Conservation (phyloP, 2,329 filamentous ascomycete species). For the Rachicladosporium sp. region DNA sequence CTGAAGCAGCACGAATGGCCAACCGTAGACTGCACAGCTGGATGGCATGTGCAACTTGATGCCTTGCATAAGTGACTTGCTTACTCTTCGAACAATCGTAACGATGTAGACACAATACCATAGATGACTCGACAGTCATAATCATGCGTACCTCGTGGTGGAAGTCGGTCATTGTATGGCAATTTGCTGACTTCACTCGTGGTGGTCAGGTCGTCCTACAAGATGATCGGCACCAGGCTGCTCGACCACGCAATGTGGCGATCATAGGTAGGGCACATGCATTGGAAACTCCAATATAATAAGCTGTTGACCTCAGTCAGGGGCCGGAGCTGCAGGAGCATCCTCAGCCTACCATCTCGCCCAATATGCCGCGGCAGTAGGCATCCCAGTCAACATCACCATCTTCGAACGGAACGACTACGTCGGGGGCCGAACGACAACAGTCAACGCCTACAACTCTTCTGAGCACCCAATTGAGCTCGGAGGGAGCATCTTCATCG, state of each 20-base stretch:
- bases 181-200: too few relatives aligned
- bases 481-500: slow-evolving; percentile 83
- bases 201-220: slow-evolving; percentile 1
- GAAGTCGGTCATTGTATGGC: too few relatives aligned
- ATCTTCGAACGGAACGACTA: slow-evolving; percentile 70
- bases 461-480: slow-evolving; percentile 62
- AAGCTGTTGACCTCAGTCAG: slow-evolving; percentile 32
- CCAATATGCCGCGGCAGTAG: slow-evolving; percentile 51
- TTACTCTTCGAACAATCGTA: too few relatives aligned
- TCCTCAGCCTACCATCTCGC: slow-evolving; percentile 75
- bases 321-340: slow-evolving; percentile 78
- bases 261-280: slow-evolving; percentile 4
- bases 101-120: too few relatives aligned
- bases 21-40: too few relatives aligned
- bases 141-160: too few relatives aligned
- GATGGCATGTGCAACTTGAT: too few relatives aligned
- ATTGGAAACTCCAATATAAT: too few relatives aligned
- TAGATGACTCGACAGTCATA: too few relatives aligned
- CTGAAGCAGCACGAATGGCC: too few relatives aligned
- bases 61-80: too few relatives aligned
- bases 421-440: slow-evolving; percentile 78
- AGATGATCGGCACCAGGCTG: neutral
- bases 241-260: slow-evolving; percentile 1
- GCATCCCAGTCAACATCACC: slow-evolving; percentile 63
- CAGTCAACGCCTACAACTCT: slow-evolving; percentile 63